Base-by-base conservation (phyloP, 2,329 filamentous ascomycete genomes). In the Dothidotthia symphoricarpi region DNA sequence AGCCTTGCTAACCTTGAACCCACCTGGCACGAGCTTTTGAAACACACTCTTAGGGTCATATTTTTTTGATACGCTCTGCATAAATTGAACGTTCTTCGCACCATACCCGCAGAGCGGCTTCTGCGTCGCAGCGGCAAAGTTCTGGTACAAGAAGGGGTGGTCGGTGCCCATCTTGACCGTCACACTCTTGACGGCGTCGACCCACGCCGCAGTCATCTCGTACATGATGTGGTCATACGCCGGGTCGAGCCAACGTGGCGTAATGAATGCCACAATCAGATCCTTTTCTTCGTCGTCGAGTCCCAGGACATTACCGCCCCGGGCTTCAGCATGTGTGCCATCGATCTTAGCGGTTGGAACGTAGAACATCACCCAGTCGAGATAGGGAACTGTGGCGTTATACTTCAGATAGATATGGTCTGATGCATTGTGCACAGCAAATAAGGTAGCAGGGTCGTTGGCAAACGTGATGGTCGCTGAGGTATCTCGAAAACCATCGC, bases 101-200 rank as follows among this genome's bases (percentile, higher is more conserved):
- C 72, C 71, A 43, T 75, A 75, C 8, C 68, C 58, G 10, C 53
- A 49, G 30, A 75, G 43, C 1, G 68, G 61, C 41, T 70, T 62
- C 42, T 75, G 70, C 41, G 56, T 68, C 35, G 62, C 56, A 34
- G 61, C 66, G 8, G 67, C 73, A 42, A 75, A 74, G 46, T 75
- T 75, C 66, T 73, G 69, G 51, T 74, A 75, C 17, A 72, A 34
- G 36, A 65, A 48, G 3, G 39, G 24, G 15, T 25, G 26, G 4
- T 33, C 22, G 16, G 45, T 47, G 17, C 42, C 48, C 7, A 26
- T 26, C 0, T 34, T 41, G 12, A 41, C 41, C 1, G 47, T 46
- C 3, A 26, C 37, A 14, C 36, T 39, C 4, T 39, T 14, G 1
- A 32, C 33, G 3, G 47, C 40, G 6, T 48, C 39, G 28, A 46